Conservation (phyloP, 2,329 filamentous ascomycete genomes). For the Chrysosporium queenslandicum region DNA sequence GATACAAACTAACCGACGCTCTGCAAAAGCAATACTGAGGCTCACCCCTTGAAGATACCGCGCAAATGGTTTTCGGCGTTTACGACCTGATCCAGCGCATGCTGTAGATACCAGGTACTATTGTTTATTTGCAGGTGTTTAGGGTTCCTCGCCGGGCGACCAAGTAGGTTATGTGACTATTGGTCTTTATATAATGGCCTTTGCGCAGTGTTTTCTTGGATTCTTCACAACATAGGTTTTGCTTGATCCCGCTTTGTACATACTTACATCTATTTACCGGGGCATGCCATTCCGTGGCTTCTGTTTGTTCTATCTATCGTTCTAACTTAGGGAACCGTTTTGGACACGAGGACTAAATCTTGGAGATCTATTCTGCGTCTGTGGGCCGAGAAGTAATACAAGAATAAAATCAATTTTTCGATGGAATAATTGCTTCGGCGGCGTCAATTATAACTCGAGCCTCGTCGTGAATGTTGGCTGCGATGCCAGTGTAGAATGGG, state of each 20-base stretch:
- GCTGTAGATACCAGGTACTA: background rate
- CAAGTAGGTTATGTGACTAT: background rate
- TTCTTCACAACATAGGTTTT: background rate
- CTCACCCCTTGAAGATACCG: constrained; percentile 40
- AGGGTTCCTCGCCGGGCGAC: constrained; percentile 26
- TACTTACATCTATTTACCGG: too few relatives aligned
- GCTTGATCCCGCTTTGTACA: background rate
- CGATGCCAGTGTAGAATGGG: too few relatives aligned
- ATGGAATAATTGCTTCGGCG: too few relatives aligned
- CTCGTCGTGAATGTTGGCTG: too few relatives aligned
- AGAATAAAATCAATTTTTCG: too few relatives aligned
- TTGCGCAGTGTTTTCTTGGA: background rate
- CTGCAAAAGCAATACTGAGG: constrained; percentile 40
- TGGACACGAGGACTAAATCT: too few relatives aligned
- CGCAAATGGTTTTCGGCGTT: background rate
- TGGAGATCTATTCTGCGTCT: too few relatives aligned
- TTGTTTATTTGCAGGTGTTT: background rate
- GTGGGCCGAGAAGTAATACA: too few relatives aligned
- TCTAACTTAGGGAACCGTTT: background rate
- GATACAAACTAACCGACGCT: too few relatives aligned
- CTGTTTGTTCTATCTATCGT: background rate
- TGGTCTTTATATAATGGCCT: background rate
- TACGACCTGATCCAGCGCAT: background rate
- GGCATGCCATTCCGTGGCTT: too few relatives aligned
- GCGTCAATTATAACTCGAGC: too few relatives aligned